Percentiles rank a stretch among this genome's conserved stretches.
phyloP scores from a whole-genome alignment of 2,329 filamentous ascomycete genomes.

The Cytospora mali region DNA sequence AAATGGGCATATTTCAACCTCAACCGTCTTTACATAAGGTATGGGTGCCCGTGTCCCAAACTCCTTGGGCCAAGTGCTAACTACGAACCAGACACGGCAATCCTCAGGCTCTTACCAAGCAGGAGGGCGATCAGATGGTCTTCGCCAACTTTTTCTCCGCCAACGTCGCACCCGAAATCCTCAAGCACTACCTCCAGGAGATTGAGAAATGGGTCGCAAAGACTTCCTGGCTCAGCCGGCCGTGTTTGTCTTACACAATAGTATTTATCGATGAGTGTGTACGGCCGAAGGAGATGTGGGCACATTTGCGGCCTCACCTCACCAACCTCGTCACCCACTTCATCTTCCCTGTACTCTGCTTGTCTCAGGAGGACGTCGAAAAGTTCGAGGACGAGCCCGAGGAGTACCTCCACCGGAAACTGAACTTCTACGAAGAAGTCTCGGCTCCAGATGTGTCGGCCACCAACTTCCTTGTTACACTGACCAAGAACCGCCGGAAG shows the following conservation, averaged over 20 bases:
- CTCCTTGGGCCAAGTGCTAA: constrained; percentile 1
- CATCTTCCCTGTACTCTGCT: constrained; percentile 92
- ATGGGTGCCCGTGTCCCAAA: constrained; percentile 33
- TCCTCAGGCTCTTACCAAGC: constrained; percentile 73
- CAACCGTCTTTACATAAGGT: constrained; percentile 93
- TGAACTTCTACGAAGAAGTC: constrained; percentile 98
- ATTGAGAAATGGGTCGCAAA: constrained; percentile 98
- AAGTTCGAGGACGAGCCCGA: constrained; percentile 93
- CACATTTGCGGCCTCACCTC: constrained; percentile 88
- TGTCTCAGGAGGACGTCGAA: constrained; percentile 88
- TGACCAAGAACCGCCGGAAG: constrained; percentile 93
- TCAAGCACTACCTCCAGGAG: constrained; percentile 91
- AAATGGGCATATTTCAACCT: constrained; percentile 99
- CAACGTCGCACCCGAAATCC: constrained; percentile 91
- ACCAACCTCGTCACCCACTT: constrained; percentile 92
- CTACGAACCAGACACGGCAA: constrained; percentile 77
- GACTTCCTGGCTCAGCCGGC: constrained; percentile 90
- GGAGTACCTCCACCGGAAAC: constrained; percentile 94
- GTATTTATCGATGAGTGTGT: constrained; percentile 97
- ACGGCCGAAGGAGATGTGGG: constrained; percentile 96
- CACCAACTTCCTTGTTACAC: constrained; percentile 92
- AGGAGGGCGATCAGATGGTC: constrained; percentile 68
- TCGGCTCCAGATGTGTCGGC: constrained; percentile 93
- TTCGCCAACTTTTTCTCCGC: constrained; percentile 90
- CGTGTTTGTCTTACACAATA: constrained; percentile 89